These are phyloP conservation scores for Thymus mandschuricus DNA, from an alignment of 257 asterid species.

Conservation along the genomic window DNA sequence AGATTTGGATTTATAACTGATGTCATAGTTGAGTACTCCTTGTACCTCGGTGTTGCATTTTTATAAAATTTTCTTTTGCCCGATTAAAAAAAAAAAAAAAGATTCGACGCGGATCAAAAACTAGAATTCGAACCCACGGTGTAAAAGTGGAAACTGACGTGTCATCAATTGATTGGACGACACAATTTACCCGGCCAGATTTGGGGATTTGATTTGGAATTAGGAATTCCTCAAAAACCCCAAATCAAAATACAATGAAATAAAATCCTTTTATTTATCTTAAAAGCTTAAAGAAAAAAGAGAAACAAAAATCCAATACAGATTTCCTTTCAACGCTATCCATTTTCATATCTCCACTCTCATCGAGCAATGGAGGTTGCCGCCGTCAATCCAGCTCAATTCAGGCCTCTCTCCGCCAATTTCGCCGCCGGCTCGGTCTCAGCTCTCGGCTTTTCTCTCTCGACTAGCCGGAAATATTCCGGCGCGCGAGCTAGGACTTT, in stretches of 20 bases:
- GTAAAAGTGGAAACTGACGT: conserved; percentile 27
- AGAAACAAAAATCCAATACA: conserved; percentile 22
- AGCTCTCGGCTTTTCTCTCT: conserved; percentile 46
- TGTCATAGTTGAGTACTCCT: too few species aligned
- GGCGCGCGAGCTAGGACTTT: conserved; percentile 31
- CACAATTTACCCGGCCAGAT: conserved; percentile 8
- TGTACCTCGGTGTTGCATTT: too few species aligned
- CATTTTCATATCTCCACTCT: conserved; percentile 24
- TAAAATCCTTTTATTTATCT: conserved; percentile 2
- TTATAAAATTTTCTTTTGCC: too few species aligned
- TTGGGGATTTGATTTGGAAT: conserved; percentile 30
- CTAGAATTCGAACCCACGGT: not conserved
- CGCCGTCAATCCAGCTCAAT: conserved; percentile 49
- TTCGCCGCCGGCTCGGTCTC: conserved; percentile 47
- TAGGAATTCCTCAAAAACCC: conserved; percentile 35
- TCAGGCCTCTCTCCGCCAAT: conserved; percentile 39
- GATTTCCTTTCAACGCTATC: conserved; percentile 36
- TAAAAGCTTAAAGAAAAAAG: not conserved
- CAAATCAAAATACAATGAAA: conserved; percentile 9
- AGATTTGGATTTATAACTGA: too few species aligned
- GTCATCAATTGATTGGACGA: conserved; percentile 29
- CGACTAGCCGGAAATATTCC: conserved; percentile 37
- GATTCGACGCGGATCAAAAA: not conserved
- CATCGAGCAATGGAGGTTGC: conserved; percentile 52
- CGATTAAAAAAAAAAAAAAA: too few species aligned